A percentile compares a stretch with the other conserved stretches of the same genome.
Conservation (phyloP, 2,329 filamentous ascomycete genomes). For the Nothomitra cinnamomea region DNA sequence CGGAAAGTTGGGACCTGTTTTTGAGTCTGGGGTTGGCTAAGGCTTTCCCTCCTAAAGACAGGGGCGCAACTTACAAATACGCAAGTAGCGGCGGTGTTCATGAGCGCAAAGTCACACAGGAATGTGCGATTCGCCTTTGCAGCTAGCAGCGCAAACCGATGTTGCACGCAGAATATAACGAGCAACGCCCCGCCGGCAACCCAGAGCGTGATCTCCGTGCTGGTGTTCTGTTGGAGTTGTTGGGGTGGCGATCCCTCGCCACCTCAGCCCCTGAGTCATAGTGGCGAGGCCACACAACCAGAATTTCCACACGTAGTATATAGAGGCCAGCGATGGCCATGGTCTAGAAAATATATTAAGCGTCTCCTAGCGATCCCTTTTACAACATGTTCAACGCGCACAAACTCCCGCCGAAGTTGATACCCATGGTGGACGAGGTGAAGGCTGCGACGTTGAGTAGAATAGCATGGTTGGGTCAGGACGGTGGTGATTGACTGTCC, state of each 20-base stretch:
- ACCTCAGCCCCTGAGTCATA: no score
- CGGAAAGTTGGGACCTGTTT: constrained; percentile 27
- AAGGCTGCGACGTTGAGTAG: constrained; percentile 27
- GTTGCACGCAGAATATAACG: constrained; percentile 29
- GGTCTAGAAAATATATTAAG: no score
- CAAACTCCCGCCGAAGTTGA: constrained; percentile 32
- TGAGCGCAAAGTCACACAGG: constrained; percentile 29
- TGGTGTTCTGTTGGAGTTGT: no score
- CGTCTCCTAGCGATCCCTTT: no score
- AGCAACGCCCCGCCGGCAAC: constrained; percentile 28
- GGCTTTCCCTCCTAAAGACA: background rate
- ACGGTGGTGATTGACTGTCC: constrained; percentile 12
- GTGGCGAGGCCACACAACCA: no score
- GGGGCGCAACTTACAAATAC: constrained; percentile 17
- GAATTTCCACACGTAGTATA: no score
- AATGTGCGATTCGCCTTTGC: constrained; percentile 28
- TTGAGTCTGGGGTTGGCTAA: background rate
- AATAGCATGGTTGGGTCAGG: constrained; percentile 25
- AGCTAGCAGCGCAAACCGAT: constrained; percentile 28
- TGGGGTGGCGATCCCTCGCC: no score
- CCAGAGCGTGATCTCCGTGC: constrained; percentile 29
- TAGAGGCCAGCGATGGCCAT: no score
- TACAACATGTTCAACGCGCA: no score
- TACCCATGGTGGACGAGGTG: constrained; percentile 27
- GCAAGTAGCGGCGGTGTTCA: constrained; percentile 20